Percentiles rank a stretch among this genome's conserved stretches.
Evolutionary conservation across 371 early-diverging fungal genomes (phyloP).

Genomic region (Batkoa obscura): DNA sequence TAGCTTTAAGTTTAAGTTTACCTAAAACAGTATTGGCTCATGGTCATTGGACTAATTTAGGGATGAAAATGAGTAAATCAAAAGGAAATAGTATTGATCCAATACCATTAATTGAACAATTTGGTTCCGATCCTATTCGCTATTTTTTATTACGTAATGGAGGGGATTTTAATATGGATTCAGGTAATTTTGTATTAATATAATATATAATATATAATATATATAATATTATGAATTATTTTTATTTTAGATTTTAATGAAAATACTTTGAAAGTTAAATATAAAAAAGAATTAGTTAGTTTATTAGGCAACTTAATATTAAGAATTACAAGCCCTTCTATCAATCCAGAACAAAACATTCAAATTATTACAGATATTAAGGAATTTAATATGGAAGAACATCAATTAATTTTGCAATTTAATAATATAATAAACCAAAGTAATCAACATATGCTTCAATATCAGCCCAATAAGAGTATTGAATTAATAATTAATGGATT

Average conservation of each 20-base stretch:
- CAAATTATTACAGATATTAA: too few relatives aligned
- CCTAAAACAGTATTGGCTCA: constrained; percentile 73
- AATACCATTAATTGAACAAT: constrained; percentile 35
- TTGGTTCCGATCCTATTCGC: constrained; percentile 73
- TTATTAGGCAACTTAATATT: constrained; percentile 75
- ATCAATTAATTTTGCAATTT: too few relatives aligned
- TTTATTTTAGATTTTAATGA: constrained; percentile 56
- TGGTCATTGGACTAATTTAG: constrained; percentile 80
- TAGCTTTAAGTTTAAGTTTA: constrained; percentile 63
- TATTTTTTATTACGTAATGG: constrained; percentile 83
- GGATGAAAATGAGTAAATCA: constrained; percentile 86
- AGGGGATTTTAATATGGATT: constrained; percentile 48
- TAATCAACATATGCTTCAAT: too few relatives aligned
- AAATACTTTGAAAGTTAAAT: constrained; percentile 35
- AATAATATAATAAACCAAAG: too few relatives aligned
- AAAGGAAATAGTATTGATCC: constrained; percentile 84
- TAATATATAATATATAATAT: too few relatives aligned
- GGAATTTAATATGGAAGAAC: too few relatives aligned
- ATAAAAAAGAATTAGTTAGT: constrained; percentile 59
- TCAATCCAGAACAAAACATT: constrained; percentile 26
- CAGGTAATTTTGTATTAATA: neutral
- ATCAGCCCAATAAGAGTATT: too few relatives aligned
- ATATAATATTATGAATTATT: too few relatives aligned
- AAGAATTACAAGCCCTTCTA: constrained; percentile 28
- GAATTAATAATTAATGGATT: too few relatives aligned